A percentile compares a stretch with the other conserved stretches of the same genome.
phyloP scores from a whole-genome alignment of 441 rosid species.

The Brassica balearica region DNA sequence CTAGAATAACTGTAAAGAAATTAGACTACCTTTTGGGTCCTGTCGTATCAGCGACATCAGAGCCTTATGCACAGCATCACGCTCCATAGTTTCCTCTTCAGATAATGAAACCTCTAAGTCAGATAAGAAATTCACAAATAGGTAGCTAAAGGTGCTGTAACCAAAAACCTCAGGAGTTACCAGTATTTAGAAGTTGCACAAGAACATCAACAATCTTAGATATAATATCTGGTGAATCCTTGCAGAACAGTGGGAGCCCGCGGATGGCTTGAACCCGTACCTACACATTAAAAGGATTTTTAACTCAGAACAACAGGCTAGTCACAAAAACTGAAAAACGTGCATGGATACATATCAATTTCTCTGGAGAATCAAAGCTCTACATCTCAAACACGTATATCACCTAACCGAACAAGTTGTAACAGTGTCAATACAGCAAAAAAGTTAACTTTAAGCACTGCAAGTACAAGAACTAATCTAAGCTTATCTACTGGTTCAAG shows the following conservation, averaged over 20 bases:
- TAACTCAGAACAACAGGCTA: background rate
- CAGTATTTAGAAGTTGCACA: conserved; percentile 76
- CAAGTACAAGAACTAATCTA: background rate
- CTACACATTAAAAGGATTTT: conserved; percentile 44
- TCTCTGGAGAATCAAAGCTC: background rate
- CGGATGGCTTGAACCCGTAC: conserved; percentile 97
- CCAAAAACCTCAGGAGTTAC: conserved; percentile 48
- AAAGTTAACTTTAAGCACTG: background rate
- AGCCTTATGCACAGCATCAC: conserved; percentile 97
- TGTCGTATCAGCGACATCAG: conserved; percentile 93
- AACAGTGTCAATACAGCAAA: background rate
- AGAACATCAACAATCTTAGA: conserved; percentile 90
- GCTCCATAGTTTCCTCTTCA: conserved; percentile 90
- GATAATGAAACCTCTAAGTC: conserved; percentile 29
- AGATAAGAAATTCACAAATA: conserved; percentile 11
- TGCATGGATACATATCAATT: background rate
- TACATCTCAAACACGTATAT: background rate
- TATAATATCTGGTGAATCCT: conserved; percentile 78
- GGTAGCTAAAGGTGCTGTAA: background rate
- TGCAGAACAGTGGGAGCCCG: conserved; percentile 93
- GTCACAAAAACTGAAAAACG: background rate
- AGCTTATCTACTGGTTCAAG: background rate
- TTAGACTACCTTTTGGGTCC: conserved; percentile 87
- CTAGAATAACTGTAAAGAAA: background rate
- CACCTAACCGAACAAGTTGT: background rate